These are phyloP conservation scores for Cladosporium austrohemisphaericum DNA, from an alignment of 2,329 filamentous ascomycete genomes.

Conservation along the genomic window DNA sequence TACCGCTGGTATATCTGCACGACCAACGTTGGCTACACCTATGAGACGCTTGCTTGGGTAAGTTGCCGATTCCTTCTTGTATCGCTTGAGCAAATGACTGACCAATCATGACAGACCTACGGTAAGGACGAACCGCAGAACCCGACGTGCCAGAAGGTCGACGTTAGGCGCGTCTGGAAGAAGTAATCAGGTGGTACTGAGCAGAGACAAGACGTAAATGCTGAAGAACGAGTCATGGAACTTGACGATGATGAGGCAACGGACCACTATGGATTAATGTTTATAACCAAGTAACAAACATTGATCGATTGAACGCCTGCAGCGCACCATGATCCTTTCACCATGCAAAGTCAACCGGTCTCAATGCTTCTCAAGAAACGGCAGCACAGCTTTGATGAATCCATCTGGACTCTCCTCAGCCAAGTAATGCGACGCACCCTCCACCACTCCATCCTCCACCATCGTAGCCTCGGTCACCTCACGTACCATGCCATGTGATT, in stretches of 20 bases:
- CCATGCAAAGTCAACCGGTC: too few species aligned
- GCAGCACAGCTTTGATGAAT: conserved; percentile 31
- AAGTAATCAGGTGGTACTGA: too few species aligned
- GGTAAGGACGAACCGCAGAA: conserved; percentile 42
- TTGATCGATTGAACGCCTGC: too few species aligned
- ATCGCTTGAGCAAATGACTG: background rate
- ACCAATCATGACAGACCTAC: conserved; percentile 20
- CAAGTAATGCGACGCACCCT: conserved; percentile 24
- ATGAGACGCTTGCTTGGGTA: conserved; percentile 43
- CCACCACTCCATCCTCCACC: conserved; percentile 22
- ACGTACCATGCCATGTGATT: conserved; percentile 23
- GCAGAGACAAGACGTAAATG: too few species aligned
- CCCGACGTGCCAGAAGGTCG: conserved; percentile 43
- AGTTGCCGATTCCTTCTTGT: background rate
- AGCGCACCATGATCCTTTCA: too few species aligned
- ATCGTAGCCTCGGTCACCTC: conserved; percentile 20
- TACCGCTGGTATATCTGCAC: conserved; percentile 46
- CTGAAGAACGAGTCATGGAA: too few species aligned
- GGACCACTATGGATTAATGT: too few species aligned
- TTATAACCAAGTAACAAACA: too few species aligned
- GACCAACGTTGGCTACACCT: conserved; percentile 41
- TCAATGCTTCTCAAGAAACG: conserved; percentile 19
- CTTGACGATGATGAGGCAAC: too few species aligned
- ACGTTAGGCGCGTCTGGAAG: conserved; percentile 30
- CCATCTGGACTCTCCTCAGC: conserved; percentile 37